Conservation (phyloP, 2,329 filamentous ascomycete genomes). For the Seiridium cupressi region DNA sequence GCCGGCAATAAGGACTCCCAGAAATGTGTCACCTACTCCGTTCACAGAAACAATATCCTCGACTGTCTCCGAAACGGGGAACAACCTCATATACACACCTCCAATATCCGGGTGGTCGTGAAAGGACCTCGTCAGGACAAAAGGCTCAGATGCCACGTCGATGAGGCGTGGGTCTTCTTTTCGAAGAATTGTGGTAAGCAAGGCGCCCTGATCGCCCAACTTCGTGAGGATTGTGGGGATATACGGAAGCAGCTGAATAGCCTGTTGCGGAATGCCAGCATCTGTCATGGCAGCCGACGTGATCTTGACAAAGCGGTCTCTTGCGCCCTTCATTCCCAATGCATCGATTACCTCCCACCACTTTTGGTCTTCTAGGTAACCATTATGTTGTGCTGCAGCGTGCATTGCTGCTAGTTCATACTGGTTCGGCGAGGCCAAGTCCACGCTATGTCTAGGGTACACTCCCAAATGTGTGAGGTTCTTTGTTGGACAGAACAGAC, state of each 20-base stretch:
- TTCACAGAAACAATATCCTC: constrained; percentile 84
- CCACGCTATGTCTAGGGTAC: constrained; percentile 63
- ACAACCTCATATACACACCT: constrained; percentile 78
- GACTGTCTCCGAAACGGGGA: constrained; percentile 65
- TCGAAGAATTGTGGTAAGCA: constrained; percentile 70
- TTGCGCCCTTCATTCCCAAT: constrained; percentile 71
- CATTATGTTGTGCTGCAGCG: constrained; percentile 61
- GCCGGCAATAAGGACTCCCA: constrained; percentile 80
- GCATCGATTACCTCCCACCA: constrained; percentile 84
- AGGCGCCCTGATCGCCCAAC: constrained; percentile 71
- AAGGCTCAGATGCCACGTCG: constrained; percentile 61
- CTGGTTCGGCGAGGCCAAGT: constrained; percentile 79
- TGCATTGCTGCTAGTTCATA: constrained; percentile 83
- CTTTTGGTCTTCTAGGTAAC: constrained; percentile 63
- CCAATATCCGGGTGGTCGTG: constrained; percentile 56
- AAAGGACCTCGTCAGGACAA: constrained; percentile 66
- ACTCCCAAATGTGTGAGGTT: constrained; percentile 39
- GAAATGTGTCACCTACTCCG: constrained; percentile 88
- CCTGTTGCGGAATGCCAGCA: constrained; percentile 78
- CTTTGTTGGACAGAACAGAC: constrained; percentile 55
- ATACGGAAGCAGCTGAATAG: constrained; percentile 81
- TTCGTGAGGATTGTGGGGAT: constrained; percentile 85
- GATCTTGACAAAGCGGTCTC: constrained; percentile 69
- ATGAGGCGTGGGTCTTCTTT: constrained; percentile 67
- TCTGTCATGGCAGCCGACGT: constrained; percentile 69